These are phyloP conservation scores for Geranium rotundifolium DNA, from an alignment of 345 rosid genomes.

Conservation along the genomic window DNA sequence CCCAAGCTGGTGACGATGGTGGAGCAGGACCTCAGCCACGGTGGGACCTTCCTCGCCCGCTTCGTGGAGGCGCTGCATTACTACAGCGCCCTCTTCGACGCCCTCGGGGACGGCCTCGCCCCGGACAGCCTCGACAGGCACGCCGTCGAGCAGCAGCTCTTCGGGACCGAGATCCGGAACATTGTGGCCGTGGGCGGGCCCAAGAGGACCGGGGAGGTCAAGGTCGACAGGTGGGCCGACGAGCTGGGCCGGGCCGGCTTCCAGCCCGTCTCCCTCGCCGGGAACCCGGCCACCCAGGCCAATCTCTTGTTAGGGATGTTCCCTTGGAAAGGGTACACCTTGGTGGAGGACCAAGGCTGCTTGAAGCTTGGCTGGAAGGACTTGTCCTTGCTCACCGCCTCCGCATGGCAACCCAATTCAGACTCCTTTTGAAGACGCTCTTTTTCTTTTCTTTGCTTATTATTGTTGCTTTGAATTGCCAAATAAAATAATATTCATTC, in stretches of 20 bases:
- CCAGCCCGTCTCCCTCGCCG: constrained; percentile 59
- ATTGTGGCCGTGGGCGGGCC: constrained; percentile 75
- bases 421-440: too few species aligned
- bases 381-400: constrained; percentile 77
- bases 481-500: too few species aligned
- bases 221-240: constrained; percentile 69
- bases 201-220: constrained; percentile 60
- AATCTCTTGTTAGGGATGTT: constrained; percentile 75
- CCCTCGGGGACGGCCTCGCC: constrained; percentile 66
- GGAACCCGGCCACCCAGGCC: constrained; percentile 87
- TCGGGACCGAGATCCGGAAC: constrained; percentile 75
- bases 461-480: too few species aligned
- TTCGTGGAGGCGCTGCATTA: constrained; percentile 94
- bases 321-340: constrained; percentile 88
- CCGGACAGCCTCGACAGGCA: constrained; percentile 66
- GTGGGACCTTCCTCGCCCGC: constrained; percentile 61
- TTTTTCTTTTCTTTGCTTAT: too few species aligned
- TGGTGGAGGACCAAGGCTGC: constrained; percentile 70
- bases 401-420: constrained; percentile 61
- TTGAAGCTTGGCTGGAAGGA: constrained; percentile 95
- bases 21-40: constrained; percentile 76
- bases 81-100: constrained; percentile 92
- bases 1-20: constrained; percentile 76
- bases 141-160: constrained; percentile 82
- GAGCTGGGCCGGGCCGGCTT: constrained; percentile 67